Percentiles rank a stretch among this genome's conserved stretches.
Evolutionary conservation across 495 filamentous ascomycete genomes (phyloP).

Genomic region (Neurospora sp.): DNA sequence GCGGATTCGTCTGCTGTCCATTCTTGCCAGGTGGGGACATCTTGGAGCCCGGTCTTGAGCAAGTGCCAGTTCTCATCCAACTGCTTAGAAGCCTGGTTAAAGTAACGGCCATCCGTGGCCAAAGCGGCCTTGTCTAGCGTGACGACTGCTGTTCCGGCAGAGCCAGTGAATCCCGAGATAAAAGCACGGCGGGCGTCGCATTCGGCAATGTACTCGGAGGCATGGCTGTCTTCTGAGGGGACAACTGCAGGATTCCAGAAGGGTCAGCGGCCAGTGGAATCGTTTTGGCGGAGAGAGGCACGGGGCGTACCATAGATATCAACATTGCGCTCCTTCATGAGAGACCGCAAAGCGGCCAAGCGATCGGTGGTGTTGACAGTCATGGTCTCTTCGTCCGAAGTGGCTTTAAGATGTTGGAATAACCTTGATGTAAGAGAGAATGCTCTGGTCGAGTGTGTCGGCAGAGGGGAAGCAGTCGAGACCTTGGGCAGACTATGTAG

Average conservation of each 20-base stretch:
- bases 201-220: constrained; percentile 93
- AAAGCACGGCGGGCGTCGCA: constrained; percentile 88
- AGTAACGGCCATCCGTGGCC: constrained; percentile 94
- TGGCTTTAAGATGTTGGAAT: background rate
- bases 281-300: background rate
- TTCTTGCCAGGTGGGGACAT: constrained; percentile 96
- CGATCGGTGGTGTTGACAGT: constrained; percentile 73
- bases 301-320: constrained; percentile 83
- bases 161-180: constrained; percentile 92
- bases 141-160: constrained; percentile 85
- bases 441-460: background rate
- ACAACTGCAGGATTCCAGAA: constrained; percentile 50
- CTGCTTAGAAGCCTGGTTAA: constrained; percentile 92
- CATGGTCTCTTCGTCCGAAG: constrained; percentile 54
- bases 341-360: constrained; percentile 61
- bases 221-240: constrained; percentile 94
- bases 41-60: constrained; percentile 84
- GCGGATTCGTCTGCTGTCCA: constrained; percentile 84
- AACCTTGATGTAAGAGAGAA: background rate
- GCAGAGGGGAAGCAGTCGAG: background rate
- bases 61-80: constrained; percentile 87
- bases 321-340: constrained; percentile 82
- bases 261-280: constrained; percentile 4
- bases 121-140: constrained; percentile 80
- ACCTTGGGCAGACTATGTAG: background rate